Conservation (phyloP, 148 eudicot species). For the Nepenthes gracilis region DNA sequence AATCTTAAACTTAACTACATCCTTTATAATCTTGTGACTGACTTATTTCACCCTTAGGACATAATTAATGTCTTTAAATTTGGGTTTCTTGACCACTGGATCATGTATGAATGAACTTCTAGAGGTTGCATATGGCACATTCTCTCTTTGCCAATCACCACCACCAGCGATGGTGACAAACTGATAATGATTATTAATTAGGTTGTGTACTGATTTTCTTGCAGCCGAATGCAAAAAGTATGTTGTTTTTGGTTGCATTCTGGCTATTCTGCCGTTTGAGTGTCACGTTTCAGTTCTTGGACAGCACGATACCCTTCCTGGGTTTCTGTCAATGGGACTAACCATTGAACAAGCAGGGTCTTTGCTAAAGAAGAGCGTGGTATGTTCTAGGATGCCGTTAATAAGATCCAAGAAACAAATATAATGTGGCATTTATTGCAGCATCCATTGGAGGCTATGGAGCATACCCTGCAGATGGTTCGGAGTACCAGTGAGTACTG, state of each 20-base stretch:
- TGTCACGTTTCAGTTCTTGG: not conserved
- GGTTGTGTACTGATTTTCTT: too few species aligned
- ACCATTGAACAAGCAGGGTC: constrained; percentile 55
- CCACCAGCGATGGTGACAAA: too few species aligned
- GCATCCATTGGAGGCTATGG: constrained; percentile 96
- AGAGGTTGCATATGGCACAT: too few species aligned
- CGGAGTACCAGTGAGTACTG: constrained; percentile 60
- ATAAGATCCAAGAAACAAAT: constrained; percentile 17
- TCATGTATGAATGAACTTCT: too few species aligned
- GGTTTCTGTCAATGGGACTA: constrained; percentile 70
- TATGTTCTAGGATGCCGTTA: constrained; percentile 52
- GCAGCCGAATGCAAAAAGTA: too few species aligned
- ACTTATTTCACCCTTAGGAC: too few species aligned
- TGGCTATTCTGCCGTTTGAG: not conserved
- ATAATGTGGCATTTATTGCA: constrained; percentile 67
- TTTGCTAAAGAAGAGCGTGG: constrained; percentile 63
- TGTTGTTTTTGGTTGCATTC: not conserved
- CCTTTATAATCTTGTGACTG: too few species aligned
- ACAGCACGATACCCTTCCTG: constrained; percentile 66
- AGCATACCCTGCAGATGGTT: constrained; percentile 93
- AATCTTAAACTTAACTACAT: too few species aligned
- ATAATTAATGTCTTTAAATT: too few species aligned
- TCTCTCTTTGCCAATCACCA: too few species aligned
- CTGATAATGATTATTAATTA: too few species aligned
- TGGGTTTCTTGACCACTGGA: too few species aligned